Evolutionary conservation across 768 basidiomycete genomes (phyloP), one percentile per base, ranked within the genome.

Genomic region (Russula emetica): DNA sequence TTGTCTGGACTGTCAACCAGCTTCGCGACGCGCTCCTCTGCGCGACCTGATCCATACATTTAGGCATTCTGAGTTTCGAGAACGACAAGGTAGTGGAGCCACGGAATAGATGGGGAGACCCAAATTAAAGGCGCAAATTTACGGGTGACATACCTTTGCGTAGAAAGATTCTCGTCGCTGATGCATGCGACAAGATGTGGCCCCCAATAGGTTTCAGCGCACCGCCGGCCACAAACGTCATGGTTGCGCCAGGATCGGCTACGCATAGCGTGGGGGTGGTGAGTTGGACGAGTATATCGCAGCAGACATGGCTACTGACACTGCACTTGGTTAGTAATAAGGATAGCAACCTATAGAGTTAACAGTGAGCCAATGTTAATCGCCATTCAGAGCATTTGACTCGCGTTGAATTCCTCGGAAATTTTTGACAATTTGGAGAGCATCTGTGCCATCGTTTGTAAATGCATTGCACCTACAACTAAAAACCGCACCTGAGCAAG

Each of bases 281-380:
- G n/a, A 60, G 55, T 28, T 51, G 56, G 10, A 55, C 44, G 26
- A 16, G 22, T 2, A 24, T 24, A 14, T 53, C 26, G 18, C 26
- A 22, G 55, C 51, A 40, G 58, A 51, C 20, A 5, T 51, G 51
- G 51, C 20, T 45, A 70, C 79, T 55, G 71, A 88, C 90, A 89
- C 81, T 93, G 90, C 3, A 94, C 94, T 81, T 96, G 94, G 70
- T 96, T 96, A 18, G 94, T 97, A 62, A 97, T 80, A 34, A 97
- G 80, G 50, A 98, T 83, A 14, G 85, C 89, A 66, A 97, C 82
- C 88, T 94, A 67, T 30, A 67, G 66, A 66, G 69, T 55, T 70
- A 59, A 66, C n/a, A 55, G 51, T 57, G 55, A 40, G 22, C 11
- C n/a, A 40, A 42, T 45, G 22, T 26, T n/a, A 40, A 47, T 30